A percentile compares a stretch with the other conserved stretches of the same genome.
phyloP scores from a whole-genome alignment of 1,284 basidiomycete genomes.

The Coniferiporia sulphurascens region DNA sequence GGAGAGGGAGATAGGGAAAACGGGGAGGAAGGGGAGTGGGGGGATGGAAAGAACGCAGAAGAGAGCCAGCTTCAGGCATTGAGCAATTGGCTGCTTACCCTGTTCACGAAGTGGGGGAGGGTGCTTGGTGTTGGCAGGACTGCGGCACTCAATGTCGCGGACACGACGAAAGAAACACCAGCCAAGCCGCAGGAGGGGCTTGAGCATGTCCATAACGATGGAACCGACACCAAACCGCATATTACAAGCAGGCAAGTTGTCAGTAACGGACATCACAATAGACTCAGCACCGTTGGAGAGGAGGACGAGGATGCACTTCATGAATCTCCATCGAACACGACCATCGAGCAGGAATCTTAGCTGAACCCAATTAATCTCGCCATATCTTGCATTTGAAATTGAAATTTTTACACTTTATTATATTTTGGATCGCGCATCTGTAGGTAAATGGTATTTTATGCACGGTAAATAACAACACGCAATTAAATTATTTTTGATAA shows the following conservation, averaged over 20 bases:
- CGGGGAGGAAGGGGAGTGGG: conserved; percentile 4
- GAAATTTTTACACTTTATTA: background rate
- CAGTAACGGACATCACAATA: conserved; percentile 4
- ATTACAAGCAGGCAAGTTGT: background rate
- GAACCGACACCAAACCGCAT: background rate
- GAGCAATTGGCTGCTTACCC: conserved; percentile 66
- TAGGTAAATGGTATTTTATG: conserved; percentile 18
- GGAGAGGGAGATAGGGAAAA: conserved; percentile 13
- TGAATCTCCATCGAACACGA: background rate
- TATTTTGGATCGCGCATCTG: background rate
- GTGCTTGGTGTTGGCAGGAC: conserved; percentile 22
- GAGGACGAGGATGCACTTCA: conserved; percentile 6
- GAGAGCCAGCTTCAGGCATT: conserved; percentile 52
- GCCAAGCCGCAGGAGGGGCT: background rate
- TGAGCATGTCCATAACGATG: background rate
- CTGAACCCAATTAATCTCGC: background rate
- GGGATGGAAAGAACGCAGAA: conserved; percentile 33
- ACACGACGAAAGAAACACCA: background rate
- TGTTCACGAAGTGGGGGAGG: conserved; percentile 66
- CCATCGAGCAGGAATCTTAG: background rate
- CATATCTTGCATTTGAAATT: background rate
- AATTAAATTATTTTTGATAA: conserved; percentile 22
- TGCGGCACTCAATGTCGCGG: conserved; percentile 15
- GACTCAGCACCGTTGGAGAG: conserved; percentile 17
- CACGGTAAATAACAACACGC: conserved; percentile 26